These are phyloP conservation scores for Lactarius sanguifluus DNA, from an alignment of 768 basidiomycete genomes.

Conservation along the genomic window DNA sequence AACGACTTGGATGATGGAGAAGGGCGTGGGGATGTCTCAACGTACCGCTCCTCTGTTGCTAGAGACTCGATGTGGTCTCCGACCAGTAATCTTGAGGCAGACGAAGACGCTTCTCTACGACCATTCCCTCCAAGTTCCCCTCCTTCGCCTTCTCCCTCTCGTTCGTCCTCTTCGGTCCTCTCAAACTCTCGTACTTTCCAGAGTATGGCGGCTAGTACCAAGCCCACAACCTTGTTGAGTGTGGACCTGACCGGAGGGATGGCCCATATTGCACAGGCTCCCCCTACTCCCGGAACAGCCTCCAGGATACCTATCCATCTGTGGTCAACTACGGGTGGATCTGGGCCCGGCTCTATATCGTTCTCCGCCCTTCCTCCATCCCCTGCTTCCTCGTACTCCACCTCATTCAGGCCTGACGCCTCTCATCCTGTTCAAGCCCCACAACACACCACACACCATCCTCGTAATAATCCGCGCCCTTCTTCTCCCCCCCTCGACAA, in stretches of 20 bases:
- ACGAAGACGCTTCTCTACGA: constrained; percentile 91
- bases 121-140: constrained; percentile 87
- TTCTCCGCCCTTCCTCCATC: constrained; percentile 69
- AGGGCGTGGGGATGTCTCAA: constrained; percentile 41
- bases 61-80: constrained; percentile 82
- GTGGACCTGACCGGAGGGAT: constrained; percentile 82
- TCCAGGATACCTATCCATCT: constrained; percentile 59
- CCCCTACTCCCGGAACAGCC: constrained; percentile 54
- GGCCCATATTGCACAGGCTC: constrained; percentile 90
- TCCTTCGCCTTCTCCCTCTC: constrained; percentile 83
- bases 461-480: constrained; percentile 93
- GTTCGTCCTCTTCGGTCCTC: constrained; percentile 79
- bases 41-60: constrained; percentile 58
- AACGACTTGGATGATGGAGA: constrained; percentile 36
- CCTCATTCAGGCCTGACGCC: constrained; percentile 37
- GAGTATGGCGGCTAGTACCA: constrained; percentile 85
- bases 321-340: constrained; percentile 46
- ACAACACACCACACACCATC: constrained; percentile 87
- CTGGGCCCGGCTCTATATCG: constrained; percentile 60
- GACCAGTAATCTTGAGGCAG: constrained; percentile 73
- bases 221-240: constrained; percentile 92
- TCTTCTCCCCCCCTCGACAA: constrained; percentile 89
- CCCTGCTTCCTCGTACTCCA: constrained; percentile 43
- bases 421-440: constrained; percentile 71
- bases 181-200: constrained; percentile 80